Conservation (phyloP, 208 protist genomes). For the Acanthamoeba royreba region DNA sequence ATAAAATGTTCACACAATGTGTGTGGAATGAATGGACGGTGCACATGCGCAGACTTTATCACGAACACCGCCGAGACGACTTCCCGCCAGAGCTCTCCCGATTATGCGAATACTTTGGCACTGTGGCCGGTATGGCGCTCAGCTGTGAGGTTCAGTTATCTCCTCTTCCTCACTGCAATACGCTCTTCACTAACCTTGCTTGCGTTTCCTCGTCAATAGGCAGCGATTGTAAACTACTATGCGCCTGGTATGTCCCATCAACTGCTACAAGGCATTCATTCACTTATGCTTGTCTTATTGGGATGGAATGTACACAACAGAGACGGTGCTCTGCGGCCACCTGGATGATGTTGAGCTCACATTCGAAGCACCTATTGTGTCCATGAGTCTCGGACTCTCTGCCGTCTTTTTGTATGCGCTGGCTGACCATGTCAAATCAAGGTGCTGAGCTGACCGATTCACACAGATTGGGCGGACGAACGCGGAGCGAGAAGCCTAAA, state of each 20-base stretch:
- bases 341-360: not conserved
- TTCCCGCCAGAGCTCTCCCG: not conserved
- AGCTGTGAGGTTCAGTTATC: not conserved
- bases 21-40: not conserved
- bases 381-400: not conserved
- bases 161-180: not conserved
- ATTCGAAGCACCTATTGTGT: slow-evolving; percentile 10
- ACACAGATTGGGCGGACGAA: not conserved
- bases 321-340: slow-evolving; percentile 1
- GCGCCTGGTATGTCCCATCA: not conserved
- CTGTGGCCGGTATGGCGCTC: not conserved
- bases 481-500: not conserved
- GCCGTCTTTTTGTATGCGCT: not conserved
- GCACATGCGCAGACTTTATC: not conserved
- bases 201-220: not conserved
- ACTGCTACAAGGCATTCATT: not conserved
- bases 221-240: slow-evolving; percentile 21
- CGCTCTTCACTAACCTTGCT: not conserved
- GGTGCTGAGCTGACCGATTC: no score
- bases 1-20: not conserved
- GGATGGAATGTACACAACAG: not conserved
- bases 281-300: not conserved
- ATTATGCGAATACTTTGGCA: not conserved
- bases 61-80: not conserved
- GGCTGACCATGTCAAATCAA: no score